Conservation (phyloP, 306 rosid species). For the Rubus parviflorus region DNA sequence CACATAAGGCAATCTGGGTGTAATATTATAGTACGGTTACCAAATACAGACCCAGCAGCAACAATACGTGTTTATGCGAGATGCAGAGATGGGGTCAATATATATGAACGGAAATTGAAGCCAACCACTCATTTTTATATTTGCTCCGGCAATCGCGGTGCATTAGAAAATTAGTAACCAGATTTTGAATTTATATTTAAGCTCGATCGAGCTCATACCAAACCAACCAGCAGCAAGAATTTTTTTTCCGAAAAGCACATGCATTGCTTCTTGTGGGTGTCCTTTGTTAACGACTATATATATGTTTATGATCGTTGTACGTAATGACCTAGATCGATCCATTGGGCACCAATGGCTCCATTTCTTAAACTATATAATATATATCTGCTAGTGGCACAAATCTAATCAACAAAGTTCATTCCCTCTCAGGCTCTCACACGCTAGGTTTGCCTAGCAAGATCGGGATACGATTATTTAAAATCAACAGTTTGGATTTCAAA, state of each 20-base stretch:
- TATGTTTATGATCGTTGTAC: not conserved
- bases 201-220: not conserved
- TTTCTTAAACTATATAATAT: no score
- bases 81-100: constrained; percentile 1
- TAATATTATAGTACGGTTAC: not conserved
- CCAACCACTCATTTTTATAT: constrained; percentile 1
- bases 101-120: constrained; percentile 4
- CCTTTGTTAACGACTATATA: constrained; percentile 13
- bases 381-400: not conserved
- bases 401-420: not conserved
- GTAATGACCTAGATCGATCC: not conserved
- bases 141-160: constrained; percentile 35
- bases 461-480: not conserved
- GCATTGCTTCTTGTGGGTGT: constrained; percentile 33
- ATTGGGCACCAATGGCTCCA: constrained; percentile 1
- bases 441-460: not conserved
- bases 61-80: not conserved
- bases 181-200: not conserved
- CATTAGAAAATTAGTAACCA: not conserved
- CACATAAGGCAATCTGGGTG: not conserved
- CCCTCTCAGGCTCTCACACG: not conserved
- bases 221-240: not conserved
- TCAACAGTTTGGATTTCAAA: not conserved
- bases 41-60: constrained; percentile 2
- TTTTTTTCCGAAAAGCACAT: constrained; percentile 28